Conservation (phyloP, 2,329 filamentous ascomycete genomes). For the Aspergillus ochraceus region DNA sequence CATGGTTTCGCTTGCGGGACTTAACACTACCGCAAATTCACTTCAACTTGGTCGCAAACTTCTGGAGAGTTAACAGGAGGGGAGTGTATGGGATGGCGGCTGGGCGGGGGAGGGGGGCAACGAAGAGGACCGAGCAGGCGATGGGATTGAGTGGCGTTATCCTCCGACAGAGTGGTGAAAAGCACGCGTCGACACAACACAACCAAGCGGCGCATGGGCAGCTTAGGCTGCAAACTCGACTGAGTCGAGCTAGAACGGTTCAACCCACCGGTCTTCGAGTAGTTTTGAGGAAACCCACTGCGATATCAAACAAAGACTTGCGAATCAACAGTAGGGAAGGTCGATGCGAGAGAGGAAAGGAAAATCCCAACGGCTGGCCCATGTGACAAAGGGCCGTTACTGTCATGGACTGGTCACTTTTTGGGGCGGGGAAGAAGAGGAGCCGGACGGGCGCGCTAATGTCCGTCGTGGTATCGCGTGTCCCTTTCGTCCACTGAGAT, state of each 20-base stretch:
- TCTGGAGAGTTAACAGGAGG: not conserved
- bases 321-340: not conserved
- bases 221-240: not conserved
- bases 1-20: slow-evolving; percentile 24
- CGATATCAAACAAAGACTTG: not conserved
- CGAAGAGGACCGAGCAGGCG: not conserved
- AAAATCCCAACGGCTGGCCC: not conserved
- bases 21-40: not conserved
- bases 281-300: not conserved
- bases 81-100: not conserved
- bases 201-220: not conserved
- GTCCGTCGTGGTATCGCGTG: no score
- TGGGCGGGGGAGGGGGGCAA: not conserved
- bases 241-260: not conserved
- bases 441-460: not conserved
- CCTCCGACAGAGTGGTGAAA: not conserved
- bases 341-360: not conserved
- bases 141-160: not conserved
- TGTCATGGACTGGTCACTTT: not conserved
- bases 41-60: not conserved
- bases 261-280: not conserved
- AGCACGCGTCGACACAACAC: not conserved
- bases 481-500: not conserved
- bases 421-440: not conserved
- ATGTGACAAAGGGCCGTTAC: not conserved